A percentile compares a stretch with the other conserved stretches of the same genome.
phyloP scores from a whole-genome alignment of 306 rosid species.

The Mucuna pruriens region DNA sequence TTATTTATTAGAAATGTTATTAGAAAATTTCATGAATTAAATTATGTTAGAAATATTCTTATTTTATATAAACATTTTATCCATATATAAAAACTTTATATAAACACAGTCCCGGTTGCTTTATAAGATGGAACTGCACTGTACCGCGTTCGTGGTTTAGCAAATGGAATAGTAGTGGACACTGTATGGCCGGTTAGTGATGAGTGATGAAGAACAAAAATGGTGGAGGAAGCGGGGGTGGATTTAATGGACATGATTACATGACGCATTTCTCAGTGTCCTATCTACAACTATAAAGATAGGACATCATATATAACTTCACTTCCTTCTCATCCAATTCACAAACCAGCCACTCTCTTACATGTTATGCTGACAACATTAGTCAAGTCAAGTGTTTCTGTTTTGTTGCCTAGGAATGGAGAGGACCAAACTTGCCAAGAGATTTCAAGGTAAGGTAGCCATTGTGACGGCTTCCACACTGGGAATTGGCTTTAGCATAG shows the following conservation, averaged over 20 bases:
- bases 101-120: too few relatives aligned
- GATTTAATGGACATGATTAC: constrained; percentile 2
- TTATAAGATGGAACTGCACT: too few relatives aligned
- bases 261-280: background rate
- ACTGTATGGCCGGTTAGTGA: background rate
- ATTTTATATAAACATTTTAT: too few relatives aligned
- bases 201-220: background rate
- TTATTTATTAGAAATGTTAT: too few relatives aligned
- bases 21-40: too few relatives aligned
- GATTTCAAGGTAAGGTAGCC: constrained; percentile 81
- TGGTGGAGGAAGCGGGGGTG: background rate
- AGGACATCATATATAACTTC: background rate
- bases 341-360: background rate
- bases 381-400: constrained; percentile 20
- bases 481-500: constrained; percentile 87
- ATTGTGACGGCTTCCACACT: constrained; percentile 94
- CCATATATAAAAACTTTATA: too few relatives aligned
- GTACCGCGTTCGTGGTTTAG: background rate
- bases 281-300: background rate
- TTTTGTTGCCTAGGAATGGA: constrained; percentile 45
- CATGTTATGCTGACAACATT: background rate
- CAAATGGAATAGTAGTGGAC: background rate
- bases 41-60: too few relatives aligned
- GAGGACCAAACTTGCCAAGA: constrained; percentile 41
- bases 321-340: background rate